A percentile compares a stretch with the other conserved stretches of the same genome.
Conservation (phyloP, 2,329 filamentous ascomycete genomes). For the Epichloe bromicola region DNA sequence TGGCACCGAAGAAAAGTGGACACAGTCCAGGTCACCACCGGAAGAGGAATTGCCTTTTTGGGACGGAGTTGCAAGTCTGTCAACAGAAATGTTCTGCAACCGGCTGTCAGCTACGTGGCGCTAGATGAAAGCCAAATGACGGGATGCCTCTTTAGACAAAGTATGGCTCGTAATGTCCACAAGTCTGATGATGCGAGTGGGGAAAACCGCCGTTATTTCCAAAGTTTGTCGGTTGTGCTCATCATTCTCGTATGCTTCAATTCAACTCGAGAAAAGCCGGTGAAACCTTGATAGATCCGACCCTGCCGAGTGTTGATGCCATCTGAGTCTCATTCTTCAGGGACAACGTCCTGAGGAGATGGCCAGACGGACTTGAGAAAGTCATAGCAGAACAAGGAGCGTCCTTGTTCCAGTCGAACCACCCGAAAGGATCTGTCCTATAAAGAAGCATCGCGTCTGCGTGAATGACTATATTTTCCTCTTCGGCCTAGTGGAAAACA, state of each 20-base stretch:
- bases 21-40: not conserved
- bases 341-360: not conserved
- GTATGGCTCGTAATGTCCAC: not conserved
- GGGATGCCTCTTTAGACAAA: not conserved
- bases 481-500: not conserved
- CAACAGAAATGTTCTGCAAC: not conserved
- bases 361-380: not conserved
- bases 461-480: not conserved
- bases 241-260: not conserved
- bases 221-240: not conserved
- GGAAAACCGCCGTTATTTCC: not conserved
- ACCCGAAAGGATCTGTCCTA: not conserved
- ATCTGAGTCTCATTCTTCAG: too few relatives aligned
- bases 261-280: not conserved
- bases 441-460: not conserved
- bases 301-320: not conserved
- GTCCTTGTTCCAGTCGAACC: not conserved
- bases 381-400: not conserved
- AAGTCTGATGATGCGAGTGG: not conserved
- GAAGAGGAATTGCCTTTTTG: not conserved
- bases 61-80: not conserved
- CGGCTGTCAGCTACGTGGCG: not conserved
- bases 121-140: not conserved
- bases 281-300: not conserved
- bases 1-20: not conserved